These are phyloP conservation scores for Tylopilus sp. DNA, from an alignment of 1,284 basidiomycete genomes.

Conservation along the genomic window DNA sequence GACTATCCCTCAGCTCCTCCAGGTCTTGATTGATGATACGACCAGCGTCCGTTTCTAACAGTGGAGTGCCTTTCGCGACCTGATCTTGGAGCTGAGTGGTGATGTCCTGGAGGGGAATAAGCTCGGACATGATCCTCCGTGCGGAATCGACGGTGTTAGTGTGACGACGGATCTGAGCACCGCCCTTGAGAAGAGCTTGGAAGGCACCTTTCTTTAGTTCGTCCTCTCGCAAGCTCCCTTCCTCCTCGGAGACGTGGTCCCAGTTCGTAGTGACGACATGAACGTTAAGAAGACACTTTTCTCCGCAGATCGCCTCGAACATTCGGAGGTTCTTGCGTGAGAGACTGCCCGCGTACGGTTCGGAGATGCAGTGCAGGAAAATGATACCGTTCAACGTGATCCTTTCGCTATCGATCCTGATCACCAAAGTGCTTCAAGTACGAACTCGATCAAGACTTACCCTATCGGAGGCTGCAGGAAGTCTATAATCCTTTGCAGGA, in stretches of 20 bases:
- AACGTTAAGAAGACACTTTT: slow-evolving; percentile 35
- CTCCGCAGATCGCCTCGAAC: slow-evolving; percentile 59
- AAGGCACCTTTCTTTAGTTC: slow-evolving; percentile 8
- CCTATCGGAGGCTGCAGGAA: slow-evolving; percentile 54
- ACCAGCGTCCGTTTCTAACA: slow-evolving; percentile 9
- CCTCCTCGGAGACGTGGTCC: slow-evolving; percentile 2
- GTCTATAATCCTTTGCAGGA: slow-evolving; percentile 36
- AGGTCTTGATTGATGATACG: slow-evolving; percentile 1
- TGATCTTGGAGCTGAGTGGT: slow-evolving; percentile 14
- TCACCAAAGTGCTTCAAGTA: not conserved
- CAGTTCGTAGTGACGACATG: slow-evolving; percentile 12
- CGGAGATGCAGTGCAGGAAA: slow-evolving; percentile 35
- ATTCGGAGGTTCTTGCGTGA: slow-evolving; percentile 55
- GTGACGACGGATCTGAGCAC: slow-evolving; percentile 12
- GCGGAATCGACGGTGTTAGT: slow-evolving; percentile 9
- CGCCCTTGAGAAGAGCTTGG: slow-evolving; percentile 8
- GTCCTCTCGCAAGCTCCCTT: slow-evolving; percentile 6
- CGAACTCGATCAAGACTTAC: slow-evolving; percentile 4
- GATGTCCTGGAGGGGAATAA: slow-evolving; percentile 6
- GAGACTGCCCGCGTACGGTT: slow-evolving; percentile 55
- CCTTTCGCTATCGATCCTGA: not conserved
- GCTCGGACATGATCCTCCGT: slow-evolving; percentile 9
- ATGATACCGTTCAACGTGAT: slow-evolving; percentile 49
- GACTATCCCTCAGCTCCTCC: slow-evolving; percentile 4
- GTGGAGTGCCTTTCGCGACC: not conserved